A percentile compares a stretch with the other conserved stretches of the same genome.
These are phyloP conservation scores for Gossypium arboreum DNA, from an alignment of 345 rosid genomes.

Conservation along the genomic window DNA sequence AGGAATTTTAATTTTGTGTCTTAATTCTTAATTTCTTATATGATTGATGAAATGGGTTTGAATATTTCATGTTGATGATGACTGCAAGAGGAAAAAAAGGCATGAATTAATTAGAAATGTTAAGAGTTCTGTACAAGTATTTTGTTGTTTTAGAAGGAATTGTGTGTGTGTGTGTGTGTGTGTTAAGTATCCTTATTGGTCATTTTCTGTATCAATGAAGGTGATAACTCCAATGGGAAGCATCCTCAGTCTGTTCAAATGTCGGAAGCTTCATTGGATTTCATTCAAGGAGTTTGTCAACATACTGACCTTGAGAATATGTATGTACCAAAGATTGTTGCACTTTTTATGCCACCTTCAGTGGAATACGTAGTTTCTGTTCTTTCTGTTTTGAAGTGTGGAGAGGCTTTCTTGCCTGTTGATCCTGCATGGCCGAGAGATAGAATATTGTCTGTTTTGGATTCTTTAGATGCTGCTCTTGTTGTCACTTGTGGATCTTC, in stretches of 20 bases:
- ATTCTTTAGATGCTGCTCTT: constrained; percentile 47
- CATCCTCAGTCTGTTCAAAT: background rate
- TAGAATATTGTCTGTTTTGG: constrained; percentile 53
- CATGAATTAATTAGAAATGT: background rate
- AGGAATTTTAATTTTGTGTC: too few species aligned
- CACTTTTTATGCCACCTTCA: constrained; percentile 68
- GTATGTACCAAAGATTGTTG: constrained; percentile 57
- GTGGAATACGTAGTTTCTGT: constrained; percentile 74
- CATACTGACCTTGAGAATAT: constrained; percentile 20
- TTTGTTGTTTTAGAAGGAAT: background rate
- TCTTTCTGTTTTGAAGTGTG: constrained; percentile 71
- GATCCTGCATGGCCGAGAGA: constrained; percentile 89
- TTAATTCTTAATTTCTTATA: background rate
- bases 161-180: background rate
- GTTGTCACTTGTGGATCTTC: constrained; percentile 46
- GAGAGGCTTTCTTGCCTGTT: constrained; percentile 83
- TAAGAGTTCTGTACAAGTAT: background rate
- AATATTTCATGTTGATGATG: background rate
- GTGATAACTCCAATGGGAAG: constrained; percentile 1
- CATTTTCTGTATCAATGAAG: constrained; percentile 3
- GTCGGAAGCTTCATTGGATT: background rate
- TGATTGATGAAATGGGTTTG: constrained; percentile 5
- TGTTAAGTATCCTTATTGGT: background rate
- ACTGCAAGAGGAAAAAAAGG: background rate
- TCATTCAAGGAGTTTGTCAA: constrained; percentile 6